Conservation (phyloP, 371 early-diverging fungal genomes). For the Circinella umbellata region DNA sequence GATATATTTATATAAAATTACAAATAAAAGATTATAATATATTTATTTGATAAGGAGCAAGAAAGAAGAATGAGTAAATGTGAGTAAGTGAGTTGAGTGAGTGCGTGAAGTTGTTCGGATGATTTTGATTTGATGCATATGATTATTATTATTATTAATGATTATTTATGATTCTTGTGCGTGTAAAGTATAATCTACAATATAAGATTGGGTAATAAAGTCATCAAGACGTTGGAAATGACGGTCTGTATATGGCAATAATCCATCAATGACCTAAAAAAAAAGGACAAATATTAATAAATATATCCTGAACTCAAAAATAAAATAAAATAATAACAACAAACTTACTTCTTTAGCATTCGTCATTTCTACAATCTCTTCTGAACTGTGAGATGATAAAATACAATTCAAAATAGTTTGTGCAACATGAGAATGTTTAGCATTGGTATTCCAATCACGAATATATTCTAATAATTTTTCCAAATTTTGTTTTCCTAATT, state of each 20-base stretch:
- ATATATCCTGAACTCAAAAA: background rate
- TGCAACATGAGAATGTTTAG: slow-evolving; percentile 77
- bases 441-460: slow-evolving; percentile 96
- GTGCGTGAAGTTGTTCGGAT: no score
- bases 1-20: no score
- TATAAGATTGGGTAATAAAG: slow-evolving; percentile 83
- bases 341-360: slow-evolving; percentile 79
- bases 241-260: slow-evolving; percentile 92
- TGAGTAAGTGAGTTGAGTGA: no score
- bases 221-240: slow-evolving; percentile 86
- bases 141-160: no score
- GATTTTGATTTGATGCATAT: background rate
- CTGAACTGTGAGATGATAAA: slow-evolving; percentile 64
- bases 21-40: background rate
- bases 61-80: no score
- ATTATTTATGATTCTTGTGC: slow-evolving; percentile 47
- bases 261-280: slow-evolving; percentile 67
- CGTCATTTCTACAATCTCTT: slow-evolving; percentile 72
- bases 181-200: slow-evolving; percentile 87
- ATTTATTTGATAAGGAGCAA: background rate
- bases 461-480: slow-evolving; percentile 82
- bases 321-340: no score
- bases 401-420: slow-evolving; percentile 85
- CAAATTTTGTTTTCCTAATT: slow-evolving; percentile 63
- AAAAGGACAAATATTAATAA: no score